A percentile compares a stretch with the other conserved stretches of the same genome.
Conservation (phyloP, 1,139 yeast genomes). For the Saccharomycopsis phalli region DNA sequence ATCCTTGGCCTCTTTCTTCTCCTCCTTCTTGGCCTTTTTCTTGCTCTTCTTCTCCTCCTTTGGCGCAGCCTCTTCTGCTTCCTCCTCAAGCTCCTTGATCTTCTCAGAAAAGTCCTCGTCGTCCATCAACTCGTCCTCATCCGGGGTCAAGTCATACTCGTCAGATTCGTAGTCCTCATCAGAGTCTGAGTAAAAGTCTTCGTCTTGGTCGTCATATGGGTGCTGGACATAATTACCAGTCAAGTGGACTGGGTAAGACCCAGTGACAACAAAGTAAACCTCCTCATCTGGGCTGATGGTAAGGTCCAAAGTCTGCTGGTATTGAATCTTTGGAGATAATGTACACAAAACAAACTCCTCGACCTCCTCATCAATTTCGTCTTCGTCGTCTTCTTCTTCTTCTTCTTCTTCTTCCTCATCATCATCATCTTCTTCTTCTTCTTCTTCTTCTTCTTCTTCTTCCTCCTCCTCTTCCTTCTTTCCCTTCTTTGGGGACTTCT, state of each 20-base stretch:
- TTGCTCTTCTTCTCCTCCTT: conserved; percentile 26
- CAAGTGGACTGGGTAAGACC: conserved; percentile 87
- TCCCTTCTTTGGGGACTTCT: conserved; percentile 28
- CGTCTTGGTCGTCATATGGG: conserved; percentile 70
- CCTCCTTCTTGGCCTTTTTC: conserved; percentile 24
- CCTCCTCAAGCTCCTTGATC: conserved; percentile 30
- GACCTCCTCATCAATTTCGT: conserved; percentile 53
- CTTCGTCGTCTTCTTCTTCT: conserved; percentile 43
- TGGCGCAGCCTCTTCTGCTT: conserved; percentile 25
- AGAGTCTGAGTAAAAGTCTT: conserved; percentile 35
- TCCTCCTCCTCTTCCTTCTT: conserved; percentile 24
- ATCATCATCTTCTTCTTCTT: conserved; percentile 22
- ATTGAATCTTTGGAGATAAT: conserved; percentile 72
- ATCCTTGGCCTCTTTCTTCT: conserved; percentile 24
- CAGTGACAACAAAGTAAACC: conserved; percentile 87
- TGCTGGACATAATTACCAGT: conserved; percentile 94
- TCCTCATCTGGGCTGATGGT: conserved; percentile 92
- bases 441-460: conserved; percentile 22
- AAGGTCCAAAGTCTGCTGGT: conserved; percentile 85
- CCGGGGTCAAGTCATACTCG: conserved; percentile 84
- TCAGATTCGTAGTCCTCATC: conserved; percentile 41
- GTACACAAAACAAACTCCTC: conserved; percentile 85
- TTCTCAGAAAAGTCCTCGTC: conserved; percentile 28
- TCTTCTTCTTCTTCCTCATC: conserved; percentile 22
- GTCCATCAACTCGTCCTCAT: conserved; percentile 70